Base-by-base conservation (phyloP, 768 basidiomycete species). In the Phallus indusiatus region DNA sequence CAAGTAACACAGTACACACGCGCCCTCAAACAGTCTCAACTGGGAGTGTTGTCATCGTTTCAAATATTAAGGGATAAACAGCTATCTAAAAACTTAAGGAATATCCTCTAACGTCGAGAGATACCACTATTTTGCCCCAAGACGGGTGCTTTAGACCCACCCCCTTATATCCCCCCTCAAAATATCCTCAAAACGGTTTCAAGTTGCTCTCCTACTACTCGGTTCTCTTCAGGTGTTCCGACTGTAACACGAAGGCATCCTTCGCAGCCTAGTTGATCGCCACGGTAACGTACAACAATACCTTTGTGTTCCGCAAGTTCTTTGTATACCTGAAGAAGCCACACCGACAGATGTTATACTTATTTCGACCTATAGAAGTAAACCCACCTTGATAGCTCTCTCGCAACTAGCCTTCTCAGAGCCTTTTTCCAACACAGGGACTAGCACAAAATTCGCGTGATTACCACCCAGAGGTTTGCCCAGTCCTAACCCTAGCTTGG, bases 161-260 rank as follows among this genome's bases (percentile, higher is more conserved):
- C n/a, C n/a, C n/a, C n/a, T n/a, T 16, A 8, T 22, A 17, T 17
- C 33, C 34, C 33, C 50, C 17, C 20, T 62, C 64, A 70, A 54
- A 71, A n/a, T 33, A 56, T 64, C n/a, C 60, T 61, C 62, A 89
- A 65, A 18, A 83, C 75, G 49, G 77, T 72, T 58, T 66, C 72
- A 52, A 96, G 64, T 70, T 78, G 79, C 64, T 73, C 64, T 36
- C 95, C 51, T 34, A 87, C 72, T 12, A 72, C 71, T 65, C 67
- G 71, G 64, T 90, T 95, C 74, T 99, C 96, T 60, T 81, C 82
- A 59, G 80, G 80, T 7, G 83, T 90, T 0, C 96, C 96, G 12
- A 98, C 77, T 2, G 95, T 97, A 8, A 98, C 86, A 59, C 96
- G 74, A 71, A 98, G 66, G 68, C 92, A 95, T 0, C 85, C 96